Evolutionary conservation across 1,284 basidiomycete genomes (phyloP).

Genomic region (Pseudomicrostroma phylloplanum): DNA sequence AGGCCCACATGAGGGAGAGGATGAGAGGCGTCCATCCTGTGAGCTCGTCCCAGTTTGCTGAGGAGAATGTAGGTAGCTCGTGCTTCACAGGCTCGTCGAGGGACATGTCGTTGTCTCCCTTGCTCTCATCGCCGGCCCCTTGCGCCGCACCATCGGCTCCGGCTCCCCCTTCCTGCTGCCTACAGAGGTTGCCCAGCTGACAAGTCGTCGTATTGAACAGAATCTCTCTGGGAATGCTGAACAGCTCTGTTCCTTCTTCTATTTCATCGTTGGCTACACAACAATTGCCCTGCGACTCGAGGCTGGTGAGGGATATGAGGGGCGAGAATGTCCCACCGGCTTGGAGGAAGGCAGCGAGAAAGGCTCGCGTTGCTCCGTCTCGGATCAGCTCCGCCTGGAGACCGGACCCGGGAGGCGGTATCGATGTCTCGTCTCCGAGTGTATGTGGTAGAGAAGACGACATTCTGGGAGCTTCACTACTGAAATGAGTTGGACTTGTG

Average conservation of each 20-base stretch:
- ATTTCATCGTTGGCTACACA: conserved; percentile 67
- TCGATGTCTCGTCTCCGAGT: too few relatives aligned
- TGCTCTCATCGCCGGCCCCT: conserved; percentile 12
- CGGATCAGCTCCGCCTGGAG: too few relatives aligned
- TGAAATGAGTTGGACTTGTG: too few relatives aligned
- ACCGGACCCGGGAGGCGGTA: too few relatives aligned
- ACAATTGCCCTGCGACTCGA: conserved; percentile 60
- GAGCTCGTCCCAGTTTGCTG: conserved; percentile 12
- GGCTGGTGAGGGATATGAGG: background rate
- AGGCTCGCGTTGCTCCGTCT: background rate
- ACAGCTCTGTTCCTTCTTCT: conserved; percentile 67
- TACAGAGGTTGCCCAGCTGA: conserved; percentile 56
- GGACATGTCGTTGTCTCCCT: conserved; percentile 17
- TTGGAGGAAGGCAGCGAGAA: background rate
- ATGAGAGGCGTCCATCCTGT: conserved; percentile 81
- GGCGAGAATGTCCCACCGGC: background rate
- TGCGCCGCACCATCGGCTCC: conserved; percentile 51
- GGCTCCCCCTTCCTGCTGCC: background rate
- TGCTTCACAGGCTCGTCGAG: conserved; percentile 16
- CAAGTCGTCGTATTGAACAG: conserved; percentile 76
- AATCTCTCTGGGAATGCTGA: conserved; percentile 71
- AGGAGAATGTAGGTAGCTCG: background rate
- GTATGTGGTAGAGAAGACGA: too few relatives aligned
- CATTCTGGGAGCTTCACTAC: too few relatives aligned
- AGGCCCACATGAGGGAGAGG: conserved; percentile 89